phyloP scores from a whole-genome alignment of 352 stramenopile genomes.

The Pelagophyceae sp. region DNA sequence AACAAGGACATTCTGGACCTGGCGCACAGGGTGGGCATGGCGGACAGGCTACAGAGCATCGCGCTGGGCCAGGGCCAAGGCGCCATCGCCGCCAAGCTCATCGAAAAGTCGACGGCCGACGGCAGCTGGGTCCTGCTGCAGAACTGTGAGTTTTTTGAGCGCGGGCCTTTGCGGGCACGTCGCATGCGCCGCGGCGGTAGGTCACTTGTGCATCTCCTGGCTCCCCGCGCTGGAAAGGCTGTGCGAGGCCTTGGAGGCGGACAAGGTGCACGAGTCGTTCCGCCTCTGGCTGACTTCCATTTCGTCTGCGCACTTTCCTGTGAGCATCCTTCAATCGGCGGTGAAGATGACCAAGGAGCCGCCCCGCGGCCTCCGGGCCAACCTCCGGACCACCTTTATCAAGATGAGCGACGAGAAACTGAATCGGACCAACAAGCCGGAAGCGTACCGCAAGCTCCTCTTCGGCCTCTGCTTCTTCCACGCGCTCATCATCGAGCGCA shows the following conservation, averaged over 20 bases:
- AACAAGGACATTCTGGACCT: conserved; percentile 86
- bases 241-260: conserved; percentile 72
- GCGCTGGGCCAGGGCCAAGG: conserved; percentile 87
- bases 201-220: conserved; percentile 81
- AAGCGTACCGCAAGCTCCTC: conserved; percentile 72
- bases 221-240: conserved; percentile 83
- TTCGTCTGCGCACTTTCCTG: conserved; percentile 76
- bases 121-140: conserved; percentile 87
- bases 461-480: conserved; percentile 82
- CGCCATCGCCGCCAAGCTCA: conserved; percentile 69
- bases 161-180: too few species aligned
- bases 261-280: conserved; percentile 81
- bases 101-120: conserved; percentile 53
- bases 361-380: conserved; percentile 81
- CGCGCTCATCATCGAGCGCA: conserved; percentile 74
- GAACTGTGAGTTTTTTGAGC: conserved; percentile 61
- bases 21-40: conserved; percentile 69
- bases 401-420: conserved; percentile 50
- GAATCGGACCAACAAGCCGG: conserved; percentile 29
- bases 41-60: conserved; percentile 81
- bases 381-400: conserved; percentile 76
- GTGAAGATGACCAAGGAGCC: conserved; percentile 93
- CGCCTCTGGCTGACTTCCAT: conserved; percentile 85
- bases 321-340: conserved; percentile 78
- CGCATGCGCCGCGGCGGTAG: too few species aligned